Percentiles rank a stretch among this genome's conserved stretches.
Conservation (phyloP, 495 filamentous ascomycete species). For the Penicillium flavigenum region DNA sequence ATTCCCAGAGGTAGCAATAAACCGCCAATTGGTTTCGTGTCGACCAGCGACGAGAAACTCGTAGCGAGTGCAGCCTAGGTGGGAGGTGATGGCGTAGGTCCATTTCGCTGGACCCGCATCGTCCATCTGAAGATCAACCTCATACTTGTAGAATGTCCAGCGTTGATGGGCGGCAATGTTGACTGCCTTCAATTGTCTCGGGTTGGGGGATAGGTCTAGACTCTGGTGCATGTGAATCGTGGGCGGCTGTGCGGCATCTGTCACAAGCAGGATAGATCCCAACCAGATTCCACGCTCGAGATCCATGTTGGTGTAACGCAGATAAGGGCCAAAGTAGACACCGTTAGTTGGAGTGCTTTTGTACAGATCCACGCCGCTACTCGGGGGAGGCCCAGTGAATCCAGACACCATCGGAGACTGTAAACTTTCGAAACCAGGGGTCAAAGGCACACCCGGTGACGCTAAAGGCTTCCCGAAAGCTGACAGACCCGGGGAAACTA, state of each 20-base stretch:
- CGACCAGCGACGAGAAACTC: slow-evolving; percentile 96
- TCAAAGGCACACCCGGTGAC: slow-evolving; percentile 74
- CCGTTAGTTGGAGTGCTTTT: slow-evolving; percentile 91
- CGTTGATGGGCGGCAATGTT: slow-evolving; percentile 85
- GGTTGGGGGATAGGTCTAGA: slow-evolving; percentile 87
- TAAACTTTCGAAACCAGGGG: slow-evolving; percentile 72
- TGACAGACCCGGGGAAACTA: slow-evolving; percentile 69
- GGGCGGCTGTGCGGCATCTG: slow-evolving; percentile 88
- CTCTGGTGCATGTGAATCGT: slow-evolving; percentile 96
- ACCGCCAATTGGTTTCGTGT: slow-evolving; percentile 91
- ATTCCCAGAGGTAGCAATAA: slow-evolving; percentile 92
- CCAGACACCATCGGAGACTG: slow-evolving; percentile 65
- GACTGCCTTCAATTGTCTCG: slow-evolving; percentile 79
- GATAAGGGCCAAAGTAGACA: slow-evolving; percentile 97
- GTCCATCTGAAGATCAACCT: slow-evolving; percentile 87
- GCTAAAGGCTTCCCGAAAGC: slow-evolving; percentile 70
- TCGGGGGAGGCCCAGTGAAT: slow-evolving; percentile 81
- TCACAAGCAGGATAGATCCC: slow-evolving; percentile 79
- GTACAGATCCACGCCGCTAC: slow-evolving; percentile 85
- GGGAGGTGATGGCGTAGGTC: slow-evolving; percentile 98
- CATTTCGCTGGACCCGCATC: slow-evolving; percentile 80
- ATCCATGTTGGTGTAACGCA: slow-evolving; percentile 97
- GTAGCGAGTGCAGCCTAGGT: slow-evolving; percentile 93
- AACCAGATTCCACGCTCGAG: slow-evolving; percentile 88
- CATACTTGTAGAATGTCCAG: slow-evolving; percentile 96